Conservation (phyloP, 768 basidiomycete species). For the Amanita muscaria region DNA sequence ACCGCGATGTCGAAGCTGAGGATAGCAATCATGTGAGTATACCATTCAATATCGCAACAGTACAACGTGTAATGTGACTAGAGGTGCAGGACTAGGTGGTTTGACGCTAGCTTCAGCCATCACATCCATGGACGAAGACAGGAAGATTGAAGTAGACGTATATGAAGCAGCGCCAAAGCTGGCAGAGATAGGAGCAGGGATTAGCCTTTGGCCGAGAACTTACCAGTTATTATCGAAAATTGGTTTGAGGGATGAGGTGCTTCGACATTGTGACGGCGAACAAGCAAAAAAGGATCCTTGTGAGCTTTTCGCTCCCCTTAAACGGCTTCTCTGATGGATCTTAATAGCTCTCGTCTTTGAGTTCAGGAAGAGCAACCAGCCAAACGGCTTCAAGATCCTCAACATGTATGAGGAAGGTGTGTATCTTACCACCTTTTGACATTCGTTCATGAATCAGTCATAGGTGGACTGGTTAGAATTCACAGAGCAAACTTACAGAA, state of each 20-base stretch:
- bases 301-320: neutral
- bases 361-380: conserved; percentile 55
- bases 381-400: conserved; percentile 43
- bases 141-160: conserved; percentile 47
- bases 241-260: conserved; percentile 37
- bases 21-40: no score
- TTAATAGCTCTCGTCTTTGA: conserved; percentile 39
- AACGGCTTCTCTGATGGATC: neutral
- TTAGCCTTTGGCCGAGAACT: conserved; percentile 43
- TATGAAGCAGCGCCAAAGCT: conserved; percentile 45
- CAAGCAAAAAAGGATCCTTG: neutral
- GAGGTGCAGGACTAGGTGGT: conserved; percentile 47
- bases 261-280: conserved; percentile 20
- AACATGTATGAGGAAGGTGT: conserved; percentile 47
- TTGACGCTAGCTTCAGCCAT: conserved; percentile 20
- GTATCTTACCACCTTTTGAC: neutral
- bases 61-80: conserved; percentile 14
- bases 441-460: no score
- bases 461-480: conserved; percentile 44
- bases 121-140: conserved; percentile 39
- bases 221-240: conserved; percentile 20
- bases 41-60: no score
- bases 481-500: conserved; percentile 65
- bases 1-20: no score
- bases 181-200: conserved; percentile 53